phyloP scores from a whole-genome alignment of 1,284 basidiomycete genomes.

The Singerocomus inundabilis region DNA sequence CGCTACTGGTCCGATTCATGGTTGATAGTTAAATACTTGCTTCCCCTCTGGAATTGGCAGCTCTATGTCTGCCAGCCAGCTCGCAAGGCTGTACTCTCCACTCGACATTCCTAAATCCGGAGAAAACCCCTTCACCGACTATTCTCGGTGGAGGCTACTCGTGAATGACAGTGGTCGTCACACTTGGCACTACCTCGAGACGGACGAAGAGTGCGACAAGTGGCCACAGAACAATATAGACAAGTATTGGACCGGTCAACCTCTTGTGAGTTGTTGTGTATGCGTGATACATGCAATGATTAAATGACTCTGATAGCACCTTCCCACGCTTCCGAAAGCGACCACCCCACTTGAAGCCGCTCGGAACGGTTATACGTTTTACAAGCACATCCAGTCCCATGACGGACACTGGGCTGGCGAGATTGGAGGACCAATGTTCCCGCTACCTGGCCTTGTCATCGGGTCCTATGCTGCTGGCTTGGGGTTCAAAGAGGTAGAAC shows the following conservation, averaged over 20 bases:
- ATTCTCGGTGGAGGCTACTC: slow-evolving; percentile 79
- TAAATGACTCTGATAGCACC: slow-evolving; percentile 43
- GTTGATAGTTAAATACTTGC: background rate
- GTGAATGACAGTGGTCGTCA: slow-evolving; percentile 83
- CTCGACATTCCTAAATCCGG: slow-evolving; percentile 50
- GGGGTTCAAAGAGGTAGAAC: slow-evolving; percentile 77
- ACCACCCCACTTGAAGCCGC: slow-evolving; percentile 75
- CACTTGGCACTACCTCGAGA: slow-evolving; percentile 83
- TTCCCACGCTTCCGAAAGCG: slow-evolving; percentile 61
- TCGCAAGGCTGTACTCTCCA: slow-evolving; percentile 43
- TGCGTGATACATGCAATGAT: slow-evolving; percentile 3
- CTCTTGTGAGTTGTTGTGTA: slow-evolving; percentile 52
- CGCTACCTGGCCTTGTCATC: slow-evolving; percentile 90
- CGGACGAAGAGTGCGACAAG: slow-evolving; percentile 57
- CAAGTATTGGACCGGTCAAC: slow-evolving; percentile 85
- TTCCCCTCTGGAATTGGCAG: slow-evolving; percentile 1
- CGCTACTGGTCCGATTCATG: slow-evolving; percentile 2
- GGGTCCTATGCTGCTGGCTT: slow-evolving; percentile 87
- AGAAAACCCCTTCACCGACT: slow-evolving; percentile 68
- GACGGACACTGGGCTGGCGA: slow-evolving; percentile 96
- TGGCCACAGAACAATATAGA: slow-evolving; percentile 80
- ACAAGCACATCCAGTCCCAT: slow-evolving; percentile 83
- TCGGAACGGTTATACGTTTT: slow-evolving; percentile 85
- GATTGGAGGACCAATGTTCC: slow-evolving; percentile 93
- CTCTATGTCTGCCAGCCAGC: slow-evolving; percentile 15